Conservation (phyloP, 495 filamentous ascomycete species). For the Clohesyomyces aquaticus region DNA sequence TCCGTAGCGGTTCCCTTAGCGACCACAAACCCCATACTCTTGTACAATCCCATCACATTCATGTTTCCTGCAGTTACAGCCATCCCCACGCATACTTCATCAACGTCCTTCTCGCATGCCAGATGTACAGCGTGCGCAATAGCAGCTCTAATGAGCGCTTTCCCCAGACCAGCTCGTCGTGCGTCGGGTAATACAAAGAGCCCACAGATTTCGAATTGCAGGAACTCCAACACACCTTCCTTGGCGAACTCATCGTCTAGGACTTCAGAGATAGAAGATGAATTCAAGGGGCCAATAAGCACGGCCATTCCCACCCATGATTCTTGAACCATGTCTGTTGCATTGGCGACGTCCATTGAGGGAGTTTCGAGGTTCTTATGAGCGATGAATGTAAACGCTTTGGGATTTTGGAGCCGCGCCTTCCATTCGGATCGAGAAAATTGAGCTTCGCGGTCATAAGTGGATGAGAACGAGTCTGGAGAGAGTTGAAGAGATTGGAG, state of each 20-base stretch:
- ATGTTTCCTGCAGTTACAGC: not conserved
- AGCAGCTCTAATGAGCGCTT: slow-evolving; percentile 25
- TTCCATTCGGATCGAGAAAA: slow-evolving; percentile 33
- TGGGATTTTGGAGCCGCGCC: slow-evolving; percentile 23
- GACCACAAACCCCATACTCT: slow-evolving; percentile 1
- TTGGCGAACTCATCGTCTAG: not conserved
- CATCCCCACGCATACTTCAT: slow-evolving; percentile 1
- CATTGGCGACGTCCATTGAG: not conserved
- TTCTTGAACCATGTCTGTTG: not conserved
- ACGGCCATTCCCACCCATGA: slow-evolving; percentile 11
- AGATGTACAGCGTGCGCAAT: slow-evolving; percentile 1
- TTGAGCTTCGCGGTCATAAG: slow-evolving; percentile 15
- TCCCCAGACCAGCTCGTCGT: slow-evolving; percentile 15
- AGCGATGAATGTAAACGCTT: slow-evolving; percentile 24
- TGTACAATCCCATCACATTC: slow-evolving; percentile 4
- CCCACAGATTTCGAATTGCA: slow-evolving; percentile 14
- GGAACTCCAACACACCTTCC: not conserved
- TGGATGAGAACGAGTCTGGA: slow-evolving; percentile 28
- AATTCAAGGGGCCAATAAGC: slow-evolving; percentile 7
- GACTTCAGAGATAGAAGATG: not conserved
- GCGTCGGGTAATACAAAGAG: slow-evolving; percentile 20
- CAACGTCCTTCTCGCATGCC: not conserved
- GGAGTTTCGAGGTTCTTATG: not conserved
- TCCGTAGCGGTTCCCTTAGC: too few species aligned
- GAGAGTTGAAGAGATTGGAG: slow-evolving; percentile 19